Evolutionary conservation across 441 rosid genomes (phyloP).

Genomic region (Pelargonium myrrhifolium): DNA sequence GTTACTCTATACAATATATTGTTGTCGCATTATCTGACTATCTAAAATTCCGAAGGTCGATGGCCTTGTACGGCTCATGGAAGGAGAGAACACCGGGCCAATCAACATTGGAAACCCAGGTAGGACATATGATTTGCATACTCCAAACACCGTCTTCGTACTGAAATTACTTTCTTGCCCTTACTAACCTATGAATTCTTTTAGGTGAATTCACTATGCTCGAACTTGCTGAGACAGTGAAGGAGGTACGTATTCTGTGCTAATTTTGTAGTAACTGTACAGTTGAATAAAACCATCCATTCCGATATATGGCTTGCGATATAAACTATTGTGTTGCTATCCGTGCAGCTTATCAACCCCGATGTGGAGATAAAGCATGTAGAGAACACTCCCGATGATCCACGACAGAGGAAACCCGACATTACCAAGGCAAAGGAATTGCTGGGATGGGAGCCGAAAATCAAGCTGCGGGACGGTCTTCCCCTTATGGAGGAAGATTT

Average conservation of each 20-base stretch:
- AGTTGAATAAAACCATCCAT: too few relatives aligned
- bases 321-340: too few relatives aligned
- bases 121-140: too few relatives aligned
- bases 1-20: too few relatives aligned
- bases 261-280: too few relatives aligned
- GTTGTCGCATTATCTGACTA: too few relatives aligned
- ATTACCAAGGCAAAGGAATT: slow-evolving; percentile 72
- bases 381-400: slow-evolving; percentile 95
- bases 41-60: too few relatives aligned
- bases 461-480: slow-evolving; percentile 78
- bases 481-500: slow-evolving; percentile 94
- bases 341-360: slow-evolving; percentile 71
- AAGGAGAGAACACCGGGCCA: slow-evolving; percentile 89
- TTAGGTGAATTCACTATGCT: slow-evolving; percentile 90
- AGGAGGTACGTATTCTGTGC: slow-evolving; percentile 49
- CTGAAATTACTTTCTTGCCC: neutral
- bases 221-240: slow-evolving; percentile 86
- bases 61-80: slow-evolving; percentile 90
- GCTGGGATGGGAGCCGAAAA: slow-evolving; percentile 89
- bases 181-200: slow-evolving; percentile 11
- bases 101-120: slow-evolving; percentile 96
- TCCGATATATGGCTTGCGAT: neutral
- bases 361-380: slow-evolving; percentile 63
- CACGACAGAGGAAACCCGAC: slow-evolving; percentile 85
- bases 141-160: neutral